Base-by-base conservation (phyloP, 148 eudicot genomes). In the Nepenthes gracilis region DNA sequence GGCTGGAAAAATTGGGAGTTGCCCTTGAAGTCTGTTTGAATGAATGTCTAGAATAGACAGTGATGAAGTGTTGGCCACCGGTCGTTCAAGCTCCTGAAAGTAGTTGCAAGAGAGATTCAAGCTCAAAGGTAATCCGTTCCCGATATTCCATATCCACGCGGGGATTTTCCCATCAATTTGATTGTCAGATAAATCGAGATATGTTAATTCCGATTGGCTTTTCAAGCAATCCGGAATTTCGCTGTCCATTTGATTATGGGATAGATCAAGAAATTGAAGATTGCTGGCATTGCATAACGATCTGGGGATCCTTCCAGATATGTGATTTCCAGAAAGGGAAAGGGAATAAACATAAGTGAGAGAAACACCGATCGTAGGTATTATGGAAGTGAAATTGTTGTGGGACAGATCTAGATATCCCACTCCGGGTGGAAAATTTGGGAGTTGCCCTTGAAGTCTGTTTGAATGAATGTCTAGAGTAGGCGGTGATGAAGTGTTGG, bases 401-500 rank as follows among this genome's bases (percentile, higher is more conserved):
- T 36, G 62, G 1, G 82, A 81, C 69, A 70, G 78, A 55, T 78
- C 85, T 35, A 81, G 52, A 48, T 71, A 77, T 9, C 5, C 6
- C 5, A 48, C 54, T 2, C 15, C 35, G 15, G 9, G 8, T 23
- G 81, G 54, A 6, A 75, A 63, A 23, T 47, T 9, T 43, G 85
- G 85, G n/a, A 80, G 40, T 43, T 67, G 65, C 4, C 92, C 87
- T 15, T 34, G 47, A 43, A 85, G 68, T 1, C 36, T 38, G 72
- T 86, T 86, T 38, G 67, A 71, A 49, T 70, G 77, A 9, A 86
- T 55, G 56, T 86, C 94, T 33, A 83, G 63, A 11, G 75, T 36
- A 2, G 0, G 0, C 9, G 77, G 59, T 12, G 2, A 0, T 45
- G n/a, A 52, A 23, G 71, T 32, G 23, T 65, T 37, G 8, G 6